Evolutionary conservation across 2,329 filamentous ascomycete genomes (phyloP), one percentile per base, ranked within the genome.

Genomic region (Claviceps arundinis): DNA sequence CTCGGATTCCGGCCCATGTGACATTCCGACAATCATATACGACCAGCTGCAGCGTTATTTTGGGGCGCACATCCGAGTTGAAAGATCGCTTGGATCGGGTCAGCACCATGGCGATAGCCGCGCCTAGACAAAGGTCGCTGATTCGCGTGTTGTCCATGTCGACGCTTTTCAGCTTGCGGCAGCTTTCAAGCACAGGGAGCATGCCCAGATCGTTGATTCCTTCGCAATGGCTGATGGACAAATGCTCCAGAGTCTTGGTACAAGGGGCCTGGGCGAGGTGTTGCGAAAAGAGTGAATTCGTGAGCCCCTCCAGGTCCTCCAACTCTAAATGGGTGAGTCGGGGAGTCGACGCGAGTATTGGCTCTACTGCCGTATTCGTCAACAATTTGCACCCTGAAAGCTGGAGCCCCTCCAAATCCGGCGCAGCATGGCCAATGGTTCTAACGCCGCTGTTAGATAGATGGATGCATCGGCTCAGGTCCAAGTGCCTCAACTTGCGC

Each of bases 81-180:
- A 68, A 67, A n/a, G 70, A 69, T 45, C 69, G 70, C 50, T 64
- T 60, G 2, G 73, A 68, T 73, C 89, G 85, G 50, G 74, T 73
- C 52, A 83, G 81, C 16, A 95, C 79, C 71, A 87, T 86, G n/a
- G 80, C 73, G 8, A 89, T 87, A 2, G 90, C 89, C 71, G 96
- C 91, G 52, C 84, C 80, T 9, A 97, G 80, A 4, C 87, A 83
- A 1, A 95, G 77, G 61, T 97, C 89, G 16, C 88, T 91, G 56
- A 95, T 82, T 47, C 87, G 82, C 0, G 91, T 97, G 65, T 97
- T 97, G 70, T 98, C 93, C 75, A 97, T 83, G 50, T 94, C 87
- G 14, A 95, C 71, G 34, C 76, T 87, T 47, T 74, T 74, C 14
- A 97, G 75, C 14, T 71, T 75, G 0, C 77, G 75, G 65, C 89